phyloP scores from a whole-genome alignment of 2,329 filamentous ascomycete species.

The Celoporthe dispersa region DNA sequence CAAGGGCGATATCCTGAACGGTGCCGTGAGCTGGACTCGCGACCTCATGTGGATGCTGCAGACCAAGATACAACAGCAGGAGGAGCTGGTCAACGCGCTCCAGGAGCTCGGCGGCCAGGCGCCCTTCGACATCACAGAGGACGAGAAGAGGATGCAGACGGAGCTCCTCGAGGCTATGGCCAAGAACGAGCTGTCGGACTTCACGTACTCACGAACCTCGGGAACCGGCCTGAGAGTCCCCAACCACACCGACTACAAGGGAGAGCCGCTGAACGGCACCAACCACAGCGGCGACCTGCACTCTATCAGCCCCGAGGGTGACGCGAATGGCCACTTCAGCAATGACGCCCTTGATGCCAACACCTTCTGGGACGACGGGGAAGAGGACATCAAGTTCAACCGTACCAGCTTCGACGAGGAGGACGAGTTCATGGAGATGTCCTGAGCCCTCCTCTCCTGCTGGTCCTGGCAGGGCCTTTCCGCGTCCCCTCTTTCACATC shows the following conservation, averaged over 20 bases:
- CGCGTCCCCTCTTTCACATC: background rate
- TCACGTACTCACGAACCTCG: conserved; percentile 81
- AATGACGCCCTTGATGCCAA: conserved; percentile 29
- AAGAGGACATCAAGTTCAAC: conserved; percentile 74
- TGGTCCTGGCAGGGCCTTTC: background rate
- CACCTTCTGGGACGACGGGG: conserved; percentile 33
- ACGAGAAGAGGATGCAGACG: conserved; percentile 93
- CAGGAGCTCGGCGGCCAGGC: conserved; percentile 73
- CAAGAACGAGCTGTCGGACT: conserved; percentile 76
- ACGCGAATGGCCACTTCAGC: conserved; percentile 25
- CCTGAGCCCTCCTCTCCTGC: conserved; percentile 35
- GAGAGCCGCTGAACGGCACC: conserved; percentile 68
- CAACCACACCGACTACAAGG: conserved; percentile 88
- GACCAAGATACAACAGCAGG: conserved; percentile 85
- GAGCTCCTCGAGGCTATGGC: conserved; percentile 87
- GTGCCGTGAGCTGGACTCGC: conserved; percentile 93
- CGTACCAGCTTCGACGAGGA: conserved; percentile 61
- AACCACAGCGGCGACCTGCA: conserved; percentile 42
- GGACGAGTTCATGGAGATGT: conserved; percentile 87
- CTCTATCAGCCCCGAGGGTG: conserved; percentile 56
- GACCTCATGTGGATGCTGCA: conserved; percentile 98
- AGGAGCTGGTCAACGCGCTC: conserved; percentile 80
- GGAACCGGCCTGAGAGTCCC: conserved; percentile 90
- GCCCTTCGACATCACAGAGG: conserved; percentile 84
- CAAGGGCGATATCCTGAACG: conserved; percentile 98